Evolutionary conservation across 805 yeast genomes (phyloP).

Genomic region (Jamesozyma spencerorum): DNA sequence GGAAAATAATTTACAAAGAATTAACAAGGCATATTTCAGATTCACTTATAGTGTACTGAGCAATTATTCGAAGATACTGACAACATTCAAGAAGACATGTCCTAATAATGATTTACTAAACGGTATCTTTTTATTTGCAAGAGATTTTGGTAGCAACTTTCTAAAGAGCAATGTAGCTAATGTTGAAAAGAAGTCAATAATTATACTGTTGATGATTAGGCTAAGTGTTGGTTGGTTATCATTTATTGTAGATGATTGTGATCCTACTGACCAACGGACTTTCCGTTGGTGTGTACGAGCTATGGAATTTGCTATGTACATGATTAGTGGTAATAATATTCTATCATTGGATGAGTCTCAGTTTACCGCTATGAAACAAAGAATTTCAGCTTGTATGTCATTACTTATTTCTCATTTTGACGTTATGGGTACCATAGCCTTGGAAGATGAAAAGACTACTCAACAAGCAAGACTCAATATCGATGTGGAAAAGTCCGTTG

Average conservation of each 20-base stretch:
- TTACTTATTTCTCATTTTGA: constrained; percentile 90
- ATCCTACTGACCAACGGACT: constrained; percentile 82
- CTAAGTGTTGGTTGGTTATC: constrained; percentile 85
- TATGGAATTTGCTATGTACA: constrained; percentile 88
- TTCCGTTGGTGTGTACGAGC: constrained; percentile 96
- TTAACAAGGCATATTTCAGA: constrained; percentile 57
- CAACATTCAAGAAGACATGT: constrained; percentile 46
- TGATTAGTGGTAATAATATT: constrained; percentile 85
- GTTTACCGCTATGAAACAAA: constrained; percentile 59
- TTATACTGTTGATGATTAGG: constrained; percentile 63
- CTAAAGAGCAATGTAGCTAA: constrained; percentile 54
- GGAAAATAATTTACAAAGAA: constrained; percentile 59
- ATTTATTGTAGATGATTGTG: constrained; percentile 88
- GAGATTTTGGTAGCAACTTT: constrained; percentile 73
- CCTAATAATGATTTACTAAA: constrained; percentile 73
- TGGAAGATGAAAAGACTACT: constrained; percentile 41
- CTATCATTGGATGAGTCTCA: constrained; percentile 70
- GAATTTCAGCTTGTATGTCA: constrained; percentile 92
- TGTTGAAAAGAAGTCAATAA: constrained; percentile 45
- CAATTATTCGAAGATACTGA: constrained; percentile 42
- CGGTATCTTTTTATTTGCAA: constrained; percentile 62
- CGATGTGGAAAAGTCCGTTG: constrained; percentile 36
- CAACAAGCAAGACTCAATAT: constrained; percentile 28
- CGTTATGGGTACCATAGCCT: constrained; percentile 92
- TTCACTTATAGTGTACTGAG: constrained; percentile 58